Evolutionary conservation across 2,329 filamentous ascomycete species (phyloP).

Genomic region (Diaporthe eres): DNA sequence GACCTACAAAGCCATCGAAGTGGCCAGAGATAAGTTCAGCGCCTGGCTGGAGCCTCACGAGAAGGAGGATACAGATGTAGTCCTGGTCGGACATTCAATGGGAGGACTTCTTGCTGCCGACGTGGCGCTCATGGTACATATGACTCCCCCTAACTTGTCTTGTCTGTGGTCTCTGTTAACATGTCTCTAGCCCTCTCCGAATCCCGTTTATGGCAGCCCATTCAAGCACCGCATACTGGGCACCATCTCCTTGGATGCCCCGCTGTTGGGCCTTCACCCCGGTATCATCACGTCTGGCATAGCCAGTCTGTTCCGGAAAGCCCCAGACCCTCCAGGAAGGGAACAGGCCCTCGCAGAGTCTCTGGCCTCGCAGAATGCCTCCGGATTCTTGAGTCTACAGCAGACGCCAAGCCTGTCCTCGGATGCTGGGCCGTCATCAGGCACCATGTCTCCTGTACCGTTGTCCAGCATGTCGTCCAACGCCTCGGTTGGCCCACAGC

Average conservation of each 20-base stretch:
- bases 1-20: constrained; percentile 78
- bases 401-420: constrained; percentile 43
- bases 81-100: constrained; percentile 91
- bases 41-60: constrained; percentile 86
- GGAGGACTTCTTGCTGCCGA: constrained; percentile 88
- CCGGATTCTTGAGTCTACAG: constrained; percentile 45
- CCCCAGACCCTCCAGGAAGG: constrained; percentile 51
- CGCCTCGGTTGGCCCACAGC: constrained; percentile 44
- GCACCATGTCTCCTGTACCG: constrained; percentile 42
- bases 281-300: constrained; percentile 88
- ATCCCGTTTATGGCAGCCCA: constrained; percentile 52
- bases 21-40: constrained; percentile 87
- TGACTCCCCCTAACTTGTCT: not conserved
- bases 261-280: constrained; percentile 90
- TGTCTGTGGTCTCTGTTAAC: not conserved
- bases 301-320: constrained; percentile 78
- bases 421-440: constrained; percentile 39
- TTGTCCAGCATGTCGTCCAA: constrained; percentile 39
- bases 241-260: constrained; percentile 85
- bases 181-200: constrained; percentile 50
- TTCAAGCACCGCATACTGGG: constrained; percentile 85
- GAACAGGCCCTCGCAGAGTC: constrained; percentile 43
- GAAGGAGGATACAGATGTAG: constrained; percentile 79
- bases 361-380: constrained; percentile 40
- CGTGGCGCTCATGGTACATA: constrained; percentile 73